phyloP scores from a whole-genome alignment of 2,329 filamentous ascomycete species.

The Lachnellula hyalina region DNA sequence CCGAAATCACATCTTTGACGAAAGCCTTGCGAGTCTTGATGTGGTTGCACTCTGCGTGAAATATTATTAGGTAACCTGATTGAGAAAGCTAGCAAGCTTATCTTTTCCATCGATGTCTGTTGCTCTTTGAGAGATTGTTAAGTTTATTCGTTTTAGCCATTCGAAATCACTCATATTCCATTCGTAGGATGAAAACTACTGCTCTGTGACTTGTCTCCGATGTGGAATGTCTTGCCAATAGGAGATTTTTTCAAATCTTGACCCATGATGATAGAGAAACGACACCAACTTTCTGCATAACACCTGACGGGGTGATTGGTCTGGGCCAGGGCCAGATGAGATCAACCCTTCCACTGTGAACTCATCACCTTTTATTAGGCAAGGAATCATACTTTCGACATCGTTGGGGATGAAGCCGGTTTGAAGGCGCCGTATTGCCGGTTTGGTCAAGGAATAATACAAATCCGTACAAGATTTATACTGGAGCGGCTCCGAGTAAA shows the following conservation, averaged over 20 bases:
- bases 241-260: constrained; percentile 15
- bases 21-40: constrained; percentile 47
- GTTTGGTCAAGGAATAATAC: not conserved
- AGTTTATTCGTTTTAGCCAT: not conserved
- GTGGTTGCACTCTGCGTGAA: constrained; percentile 33
- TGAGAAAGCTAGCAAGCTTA: constrained; percentile 45
- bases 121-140: constrained; percentile 31
- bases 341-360: not conserved
- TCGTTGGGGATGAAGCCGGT: not conserved
- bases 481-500: too few relatives aligned
- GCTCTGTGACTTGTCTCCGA: constrained; percentile 43
- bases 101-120: constrained; percentile 45
- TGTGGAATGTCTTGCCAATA: constrained; percentile 48
- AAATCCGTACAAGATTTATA: not conserved
- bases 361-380: not conserved
- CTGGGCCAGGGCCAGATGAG: not conserved
- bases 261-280: not conserved
- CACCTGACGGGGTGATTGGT: not conserved
- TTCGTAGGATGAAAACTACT: constrained; percentile 47
- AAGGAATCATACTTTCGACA: not conserved
- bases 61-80: constrained; percentile 44
- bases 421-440: not conserved
- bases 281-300: not conserved
- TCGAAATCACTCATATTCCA: constrained; percentile 46
- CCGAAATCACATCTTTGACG: constrained; percentile 47